Base-by-base conservation (phyloP, 1,139 yeast genomes). In the Torulaspora globosa region DNA sequence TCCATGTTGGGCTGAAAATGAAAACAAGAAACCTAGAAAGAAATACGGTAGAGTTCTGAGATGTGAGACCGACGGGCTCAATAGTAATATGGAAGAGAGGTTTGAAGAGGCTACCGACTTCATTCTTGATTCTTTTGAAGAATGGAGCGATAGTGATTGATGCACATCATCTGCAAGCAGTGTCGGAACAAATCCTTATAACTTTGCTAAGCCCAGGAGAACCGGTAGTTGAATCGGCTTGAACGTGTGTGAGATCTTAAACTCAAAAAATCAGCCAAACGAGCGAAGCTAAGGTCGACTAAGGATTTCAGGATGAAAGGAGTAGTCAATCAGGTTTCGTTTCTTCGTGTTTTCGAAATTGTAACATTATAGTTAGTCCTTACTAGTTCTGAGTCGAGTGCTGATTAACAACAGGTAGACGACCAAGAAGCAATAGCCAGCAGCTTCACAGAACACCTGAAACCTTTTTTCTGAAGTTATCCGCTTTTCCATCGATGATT, bases 31-130 rank as follows among this genome's bases (percentile, higher is more conserved):
- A 59, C 96, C 96, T 32, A 78, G 97, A 60, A 79, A 88, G 61
- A 89, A 88, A 66, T 88, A 83, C 62, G 98, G 98, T 19, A 75
- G 96, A 48, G 96, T 92, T 3, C 68, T 89, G 45, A 80, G 82
- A 58, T 77, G 92, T 11, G 79, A 80, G 36, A 70, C 74, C 15
- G 92, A 84, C 57, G 92, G 94, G 1, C 65, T 89, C 51, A 84
- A 80, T 67, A 86, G 85, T 50, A 80, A 87, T 18, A 76, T 87
- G 30, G 82, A 82, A 51, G 97, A 88, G 63, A 73, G 89, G 59
- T 85, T 86, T 56, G 89, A 85, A 44, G 97, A 89, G 63, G 88
- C 90, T 1, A 75, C 84, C 15, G 96, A 86, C 59, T 88, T 87
- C 61, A 76, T 88, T 29, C 71, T 85, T 53, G 96, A 88, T 59